Percentiles rank a stretch among this genome's conserved stretches.
Evolutionary conservation across 805 yeast genomes (phyloP).

Genomic region (Ogataea salicorniae): DNA sequence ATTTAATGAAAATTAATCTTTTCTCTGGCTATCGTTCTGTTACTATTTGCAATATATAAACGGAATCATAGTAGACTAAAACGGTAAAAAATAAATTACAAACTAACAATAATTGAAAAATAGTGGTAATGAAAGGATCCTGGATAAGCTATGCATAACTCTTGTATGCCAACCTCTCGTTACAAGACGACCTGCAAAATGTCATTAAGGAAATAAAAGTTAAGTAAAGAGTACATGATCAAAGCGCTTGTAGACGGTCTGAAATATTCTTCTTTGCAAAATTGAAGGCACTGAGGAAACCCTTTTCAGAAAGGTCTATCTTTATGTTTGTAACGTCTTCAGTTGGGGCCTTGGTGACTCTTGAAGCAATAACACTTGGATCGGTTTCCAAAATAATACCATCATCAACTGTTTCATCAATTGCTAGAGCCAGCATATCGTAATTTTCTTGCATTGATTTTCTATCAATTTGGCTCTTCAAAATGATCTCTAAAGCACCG

Average conservation of each 20-base stretch:
- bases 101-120: not conserved
- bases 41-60: not conserved
- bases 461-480: constrained; percentile 70
- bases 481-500: constrained; percentile 75
- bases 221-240: not conserved
- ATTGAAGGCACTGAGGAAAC: constrained; percentile 77
- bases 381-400: constrained; percentile 91
- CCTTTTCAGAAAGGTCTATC: constrained; percentile 68
- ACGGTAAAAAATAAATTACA: not conserved
- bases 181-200: not conserved
- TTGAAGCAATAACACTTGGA: constrained; percentile 75
- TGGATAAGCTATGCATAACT: not conserved
- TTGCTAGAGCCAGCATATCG: constrained; percentile 78
- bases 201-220: not conserved
- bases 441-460: constrained; percentile 73
- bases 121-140: not conserved
- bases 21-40: not conserved
- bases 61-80: not conserved
- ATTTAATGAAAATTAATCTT: not conserved
- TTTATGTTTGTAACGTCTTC: constrained; percentile 56
- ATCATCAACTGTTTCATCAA: constrained; percentile 91
- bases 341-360: constrained; percentile 85
- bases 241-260: constrained; percentile 37
- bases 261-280: constrained; percentile 71
- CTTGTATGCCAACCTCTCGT: not conserved